Evolutionary conservation across 176 grass and related monocot species (phyloP).

Genomic region (Cymbopogon citratus): DNA sequence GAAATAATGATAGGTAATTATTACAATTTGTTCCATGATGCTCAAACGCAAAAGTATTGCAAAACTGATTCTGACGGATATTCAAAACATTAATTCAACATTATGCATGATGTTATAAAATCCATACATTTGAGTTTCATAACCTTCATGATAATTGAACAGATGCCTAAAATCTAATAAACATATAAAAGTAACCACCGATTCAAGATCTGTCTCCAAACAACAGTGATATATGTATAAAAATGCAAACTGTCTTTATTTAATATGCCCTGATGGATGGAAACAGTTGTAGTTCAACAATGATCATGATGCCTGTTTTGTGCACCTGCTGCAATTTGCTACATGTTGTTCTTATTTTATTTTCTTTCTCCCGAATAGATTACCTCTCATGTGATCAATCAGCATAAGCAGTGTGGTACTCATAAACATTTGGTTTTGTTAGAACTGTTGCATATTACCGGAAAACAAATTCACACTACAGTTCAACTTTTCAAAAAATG

Average conservation of each 20-base stretch:
- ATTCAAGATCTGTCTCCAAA: neutral
- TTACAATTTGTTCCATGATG: neutral
- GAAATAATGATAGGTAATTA: neutral
- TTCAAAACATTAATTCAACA: neutral
- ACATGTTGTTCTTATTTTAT: neutral
- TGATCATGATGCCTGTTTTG: neutral
- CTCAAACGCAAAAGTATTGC: neutral
- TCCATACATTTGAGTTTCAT: neutral
- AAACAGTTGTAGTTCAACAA: neutral
- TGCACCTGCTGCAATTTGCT: neutral
- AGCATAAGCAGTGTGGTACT: neutral
- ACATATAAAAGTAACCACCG: neutral
- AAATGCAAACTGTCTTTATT: neutral
- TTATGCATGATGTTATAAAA: neutral
- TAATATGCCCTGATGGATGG: neutral
- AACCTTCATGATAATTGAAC: neutral
- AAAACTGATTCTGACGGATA: neutral
- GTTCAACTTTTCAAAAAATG: neutral
- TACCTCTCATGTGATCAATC: neutral
- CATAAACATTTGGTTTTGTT: neutral
- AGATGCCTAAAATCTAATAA: slow-evolving; percentile 11
- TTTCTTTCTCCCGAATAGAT: neutral
- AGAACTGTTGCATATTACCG: neutral
- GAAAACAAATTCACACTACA: neutral
- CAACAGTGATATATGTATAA: neutral